Evolutionary conservation across 352 stramenopile species (phyloP).

Genomic region (Pythium dissotocum): DNA sequence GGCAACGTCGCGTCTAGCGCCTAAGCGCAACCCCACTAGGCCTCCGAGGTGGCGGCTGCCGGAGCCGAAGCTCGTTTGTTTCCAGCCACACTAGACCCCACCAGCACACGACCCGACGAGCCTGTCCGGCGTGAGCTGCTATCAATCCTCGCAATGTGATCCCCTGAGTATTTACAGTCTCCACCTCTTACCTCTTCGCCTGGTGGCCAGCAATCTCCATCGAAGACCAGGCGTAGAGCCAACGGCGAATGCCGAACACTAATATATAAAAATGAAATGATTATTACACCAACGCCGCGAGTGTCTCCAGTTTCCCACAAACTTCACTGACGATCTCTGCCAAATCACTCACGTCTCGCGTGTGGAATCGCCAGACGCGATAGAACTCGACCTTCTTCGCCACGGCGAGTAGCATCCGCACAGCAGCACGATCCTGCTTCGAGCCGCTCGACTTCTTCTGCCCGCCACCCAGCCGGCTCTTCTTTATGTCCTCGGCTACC

Average conservation of each 20-base stretch:
- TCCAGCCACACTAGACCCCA: constrained; percentile 3
- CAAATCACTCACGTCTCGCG: constrained; percentile 3
- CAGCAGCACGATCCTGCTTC: constrained; percentile 26
- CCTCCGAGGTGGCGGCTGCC: background rate
- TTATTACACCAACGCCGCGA: background rate
- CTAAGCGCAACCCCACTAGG: background rate
- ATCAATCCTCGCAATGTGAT: constrained; percentile 3
- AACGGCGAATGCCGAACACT: background rate
- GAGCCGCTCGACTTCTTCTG: constrained; percentile 13
- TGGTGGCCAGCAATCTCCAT: background rate
- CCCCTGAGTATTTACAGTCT: constrained; percentile 7
- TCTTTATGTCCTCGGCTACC: constrained; percentile 25
- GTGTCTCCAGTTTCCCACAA: background rate
- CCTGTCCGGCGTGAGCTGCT: constrained; percentile 1
- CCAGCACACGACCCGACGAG: background rate
- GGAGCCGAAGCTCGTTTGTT: background rate
- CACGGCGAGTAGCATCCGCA: constrained; percentile 35
- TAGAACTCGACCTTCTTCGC: constrained; percentile 68
- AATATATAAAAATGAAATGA: constrained; percentile 6
- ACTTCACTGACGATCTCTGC: background rate
- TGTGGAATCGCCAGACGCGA: constrained; percentile 44
- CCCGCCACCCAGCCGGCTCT: constrained; percentile 20
- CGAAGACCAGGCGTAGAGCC: background rate
- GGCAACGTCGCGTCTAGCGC: constrained; percentile 28
- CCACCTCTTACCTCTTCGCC: background rate